A percentile compares a stretch with the other conserved stretches of the same genome.
Evolutionary conservation across 116 monocot genomes (phyloP).

Genomic region (Iris pallida): DNA sequence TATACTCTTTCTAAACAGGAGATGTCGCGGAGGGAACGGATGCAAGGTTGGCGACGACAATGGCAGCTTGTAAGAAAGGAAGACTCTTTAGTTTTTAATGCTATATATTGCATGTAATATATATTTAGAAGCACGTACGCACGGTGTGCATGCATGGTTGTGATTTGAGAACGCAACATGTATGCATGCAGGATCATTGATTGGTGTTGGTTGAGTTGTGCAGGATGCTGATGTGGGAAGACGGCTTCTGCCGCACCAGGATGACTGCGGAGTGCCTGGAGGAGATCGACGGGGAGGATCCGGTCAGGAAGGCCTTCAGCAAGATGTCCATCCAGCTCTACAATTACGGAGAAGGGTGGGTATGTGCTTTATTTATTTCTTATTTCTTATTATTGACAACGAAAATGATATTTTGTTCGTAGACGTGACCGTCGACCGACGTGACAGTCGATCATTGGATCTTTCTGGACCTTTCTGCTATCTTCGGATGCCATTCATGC

Average conservation of each 20-base stretch:
- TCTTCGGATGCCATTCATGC: no score
- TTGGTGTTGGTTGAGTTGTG: background rate
- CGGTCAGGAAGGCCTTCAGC: slow-evolving; percentile 83
- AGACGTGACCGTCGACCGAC: no score
- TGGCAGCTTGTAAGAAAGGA: slow-evolving; percentile 66
- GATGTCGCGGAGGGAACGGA: slow-evolving; percentile 93
- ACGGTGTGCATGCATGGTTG: no score
- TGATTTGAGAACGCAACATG: background rate
- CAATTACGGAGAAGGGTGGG: slow-evolving; percentile 99
- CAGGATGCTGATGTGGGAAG: slow-evolving; percentile 99
- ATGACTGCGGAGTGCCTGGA: slow-evolving; percentile 45
- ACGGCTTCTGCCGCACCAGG: slow-evolving; percentile 79
- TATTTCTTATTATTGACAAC: slow-evolving; percentile 8
- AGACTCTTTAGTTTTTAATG: no score
- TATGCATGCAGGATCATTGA: no score
- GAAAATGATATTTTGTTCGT: background rate
- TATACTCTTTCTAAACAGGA: slow-evolving; percentile 28
- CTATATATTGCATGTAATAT: no score
- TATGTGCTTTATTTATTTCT: slow-evolving; percentile 17
- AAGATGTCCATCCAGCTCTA: slow-evolving; percentile 99
- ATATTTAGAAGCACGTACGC: no score
- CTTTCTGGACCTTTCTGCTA: no score
- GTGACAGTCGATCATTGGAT: no score
- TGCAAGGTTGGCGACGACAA: slow-evolving; percentile 99
- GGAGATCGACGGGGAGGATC: slow-evolving; percentile 76